Percentiles rank a stretch among this genome's conserved stretches.
Conservation (phyloP, 495 filamentous ascomycete genomes). For the Tuber borchii region DNA sequence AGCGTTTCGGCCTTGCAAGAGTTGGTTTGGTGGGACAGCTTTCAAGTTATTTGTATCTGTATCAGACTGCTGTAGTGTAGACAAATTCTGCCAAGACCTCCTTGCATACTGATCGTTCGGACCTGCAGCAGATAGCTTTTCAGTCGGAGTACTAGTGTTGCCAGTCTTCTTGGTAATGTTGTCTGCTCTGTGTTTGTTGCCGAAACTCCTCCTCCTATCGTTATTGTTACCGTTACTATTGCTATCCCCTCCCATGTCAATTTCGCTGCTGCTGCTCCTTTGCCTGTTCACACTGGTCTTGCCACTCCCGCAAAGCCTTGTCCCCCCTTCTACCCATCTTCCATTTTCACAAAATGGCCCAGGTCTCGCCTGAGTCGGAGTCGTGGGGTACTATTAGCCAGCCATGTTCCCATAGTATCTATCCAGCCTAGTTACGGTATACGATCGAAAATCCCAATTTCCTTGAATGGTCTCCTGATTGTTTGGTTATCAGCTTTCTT, state of each 20-base stretch:
- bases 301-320: conserved; percentile 1
- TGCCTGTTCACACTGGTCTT: background rate
- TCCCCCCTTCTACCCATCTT: background rate
- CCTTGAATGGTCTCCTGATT: too few species aligned
- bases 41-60: background rate
- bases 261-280: background rate
- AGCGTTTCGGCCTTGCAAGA: conserved; percentile 1
- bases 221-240: background rate
- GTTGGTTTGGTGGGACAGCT: background rate
- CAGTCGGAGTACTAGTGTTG: background rate
- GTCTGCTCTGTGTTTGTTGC: background rate
- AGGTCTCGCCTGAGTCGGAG: background rate
- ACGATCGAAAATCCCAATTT: too few species aligned
- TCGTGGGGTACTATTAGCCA: too few species aligned
- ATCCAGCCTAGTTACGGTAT: too few species aligned
- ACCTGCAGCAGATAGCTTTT: conserved; percentile 29
- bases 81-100: conserved; percentile 25
- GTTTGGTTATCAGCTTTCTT: too few species aligned
- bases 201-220: background rate
- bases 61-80: conserved; percentile 6
- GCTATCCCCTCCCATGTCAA: background rate
- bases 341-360: background rate
- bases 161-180: background rate
- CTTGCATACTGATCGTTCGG: conserved; percentile 40
- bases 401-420: too few species aligned